Conservation (phyloP, 2,329 filamentous ascomycete genomes). For the Remersonia thermophila region DNA sequence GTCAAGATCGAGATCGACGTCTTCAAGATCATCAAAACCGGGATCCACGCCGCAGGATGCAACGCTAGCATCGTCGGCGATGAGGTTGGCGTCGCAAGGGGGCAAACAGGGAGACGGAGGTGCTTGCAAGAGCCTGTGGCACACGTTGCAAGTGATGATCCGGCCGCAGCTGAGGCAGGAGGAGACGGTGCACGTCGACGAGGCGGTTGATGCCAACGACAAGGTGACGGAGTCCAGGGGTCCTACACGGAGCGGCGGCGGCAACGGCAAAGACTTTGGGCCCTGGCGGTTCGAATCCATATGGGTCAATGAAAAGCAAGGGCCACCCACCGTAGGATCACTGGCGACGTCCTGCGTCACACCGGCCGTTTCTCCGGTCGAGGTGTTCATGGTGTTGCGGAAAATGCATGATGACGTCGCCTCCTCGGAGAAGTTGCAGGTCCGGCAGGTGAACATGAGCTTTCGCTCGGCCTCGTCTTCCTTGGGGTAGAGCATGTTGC, state of each 20-base stretch:
- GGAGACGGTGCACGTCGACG: constrained; percentile 15
- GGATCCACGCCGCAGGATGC: too few relatives aligned
- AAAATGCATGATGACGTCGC: constrained; percentile 86
- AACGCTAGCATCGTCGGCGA: constrained; percentile 1
- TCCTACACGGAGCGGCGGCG: too few relatives aligned
- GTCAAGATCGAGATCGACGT: constrained; percentile 9
- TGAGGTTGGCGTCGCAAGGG: constrained; percentile 12
- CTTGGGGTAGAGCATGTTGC: constrained; percentile 95
- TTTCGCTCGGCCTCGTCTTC: constrained; percentile 76
- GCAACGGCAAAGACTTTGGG: too few relatives aligned
- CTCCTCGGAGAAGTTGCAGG: constrained; percentile 81
- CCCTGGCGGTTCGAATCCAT: too few relatives aligned
- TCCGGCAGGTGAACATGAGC: constrained; percentile 91
- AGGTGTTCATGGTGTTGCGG: constrained; percentile 84
- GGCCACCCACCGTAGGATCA: constrained; percentile 90
- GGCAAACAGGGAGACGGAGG: constrained; percentile 4
- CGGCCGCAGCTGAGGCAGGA: constrained; percentile 36
- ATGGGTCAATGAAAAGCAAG: constrained; percentile 19
- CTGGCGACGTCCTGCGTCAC: constrained; percentile 94
- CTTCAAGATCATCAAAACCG: constrained; percentile 6
- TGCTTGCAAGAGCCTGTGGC: constrained; percentile 20
- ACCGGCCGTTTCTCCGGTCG: constrained; percentile 87
- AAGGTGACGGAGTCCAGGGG: too few relatives aligned
- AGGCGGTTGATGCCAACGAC: not conserved
- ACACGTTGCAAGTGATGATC: constrained; percentile 28